Percentiles rank a stretch among this genome's conserved stretches.
Evolutionary conservation across 2,329 filamentous ascomycete genomes (phyloP).

Genomic region (Dothistroma pini): DNA sequence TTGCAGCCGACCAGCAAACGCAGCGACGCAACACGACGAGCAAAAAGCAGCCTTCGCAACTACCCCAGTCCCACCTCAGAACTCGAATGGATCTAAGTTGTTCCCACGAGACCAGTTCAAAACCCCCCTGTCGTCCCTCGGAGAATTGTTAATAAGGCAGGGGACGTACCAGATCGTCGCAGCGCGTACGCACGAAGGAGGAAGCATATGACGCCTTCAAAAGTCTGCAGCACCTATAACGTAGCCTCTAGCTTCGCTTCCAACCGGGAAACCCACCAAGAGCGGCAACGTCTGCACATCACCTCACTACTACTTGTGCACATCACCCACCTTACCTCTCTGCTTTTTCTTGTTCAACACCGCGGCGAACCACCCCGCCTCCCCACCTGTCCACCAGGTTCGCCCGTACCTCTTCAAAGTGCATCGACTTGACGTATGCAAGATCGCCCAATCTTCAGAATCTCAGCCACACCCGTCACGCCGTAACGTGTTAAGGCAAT

Average conservation of each 20-base stretch:
- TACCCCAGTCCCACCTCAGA: background rate
- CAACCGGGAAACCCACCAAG: background rate
- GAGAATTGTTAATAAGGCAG: background rate
- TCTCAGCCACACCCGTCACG: too few species aligned
- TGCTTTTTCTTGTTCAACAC: too few species aligned
- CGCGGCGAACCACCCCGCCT: too few species aligned
- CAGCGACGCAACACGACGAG: background rate
- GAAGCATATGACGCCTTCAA: background rate
- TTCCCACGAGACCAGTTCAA: background rate
- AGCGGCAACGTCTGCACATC: background rate
- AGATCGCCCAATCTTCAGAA: too few species aligned
- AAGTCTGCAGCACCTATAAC: background rate
- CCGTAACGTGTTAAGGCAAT: too few species aligned
- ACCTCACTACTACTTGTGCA: background rate
- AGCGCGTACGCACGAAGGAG: background rate
- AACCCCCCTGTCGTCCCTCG: background rate
- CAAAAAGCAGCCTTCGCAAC: background rate
- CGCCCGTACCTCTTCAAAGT: too few species aligned
- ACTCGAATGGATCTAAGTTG: background rate
- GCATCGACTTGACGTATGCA: too few species aligned
- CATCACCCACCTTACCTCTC: background rate
- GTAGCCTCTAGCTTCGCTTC: background rate
- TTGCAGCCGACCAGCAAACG: background rate
- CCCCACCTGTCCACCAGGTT: too few species aligned
- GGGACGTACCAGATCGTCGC: background rate